Conservation (phyloP, 2,329 filamentous ascomycete genomes). For the Epichloe hybrida region DNA sequence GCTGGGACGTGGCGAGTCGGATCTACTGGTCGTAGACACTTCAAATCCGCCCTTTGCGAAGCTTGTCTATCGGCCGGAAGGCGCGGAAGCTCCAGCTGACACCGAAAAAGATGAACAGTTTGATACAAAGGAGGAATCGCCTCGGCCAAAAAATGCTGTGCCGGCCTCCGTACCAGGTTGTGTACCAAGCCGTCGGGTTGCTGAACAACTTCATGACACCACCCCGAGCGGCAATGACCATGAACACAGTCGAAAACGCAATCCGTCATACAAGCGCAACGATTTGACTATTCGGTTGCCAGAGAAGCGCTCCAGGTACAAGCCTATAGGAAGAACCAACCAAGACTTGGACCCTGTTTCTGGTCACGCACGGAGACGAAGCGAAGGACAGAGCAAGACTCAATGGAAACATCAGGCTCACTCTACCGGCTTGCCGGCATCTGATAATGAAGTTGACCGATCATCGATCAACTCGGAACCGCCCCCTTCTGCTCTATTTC, state of each 20-base stretch:
- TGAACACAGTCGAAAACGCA: not conserved
- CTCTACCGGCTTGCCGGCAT: not conserved
- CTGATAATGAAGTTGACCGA: not conserved
- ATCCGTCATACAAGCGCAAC: not conserved
- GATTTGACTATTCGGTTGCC: not conserved
- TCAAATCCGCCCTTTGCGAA: conserved; percentile 29
- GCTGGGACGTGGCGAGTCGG: conserved; percentile 56
- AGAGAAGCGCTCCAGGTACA: not conserved
- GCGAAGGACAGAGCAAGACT: not conserved
- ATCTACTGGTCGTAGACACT: conserved; percentile 56
- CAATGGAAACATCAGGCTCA: not conserved
- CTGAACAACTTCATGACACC: not conserved
- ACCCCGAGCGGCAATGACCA: not conserved
- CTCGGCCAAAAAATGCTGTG: not conserved
- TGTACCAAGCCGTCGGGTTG: not conserved
- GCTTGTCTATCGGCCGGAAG: conserved; percentile 19
- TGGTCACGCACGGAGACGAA: not conserved
- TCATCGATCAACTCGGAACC: not conserved
- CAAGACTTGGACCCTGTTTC: not conserved
- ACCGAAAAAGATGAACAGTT: not conserved
- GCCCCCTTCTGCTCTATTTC: not conserved
- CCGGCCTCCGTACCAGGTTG: not conserved
- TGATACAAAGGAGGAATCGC: not conserved
- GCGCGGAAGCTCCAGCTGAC: not conserved
- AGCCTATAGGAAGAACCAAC: not conserved